These are phyloP conservation scores for Aspergillus olivimuriae DNA, from an alignment of 495 filamentous ascomycete genomes.

Conservation along the genomic window DNA sequence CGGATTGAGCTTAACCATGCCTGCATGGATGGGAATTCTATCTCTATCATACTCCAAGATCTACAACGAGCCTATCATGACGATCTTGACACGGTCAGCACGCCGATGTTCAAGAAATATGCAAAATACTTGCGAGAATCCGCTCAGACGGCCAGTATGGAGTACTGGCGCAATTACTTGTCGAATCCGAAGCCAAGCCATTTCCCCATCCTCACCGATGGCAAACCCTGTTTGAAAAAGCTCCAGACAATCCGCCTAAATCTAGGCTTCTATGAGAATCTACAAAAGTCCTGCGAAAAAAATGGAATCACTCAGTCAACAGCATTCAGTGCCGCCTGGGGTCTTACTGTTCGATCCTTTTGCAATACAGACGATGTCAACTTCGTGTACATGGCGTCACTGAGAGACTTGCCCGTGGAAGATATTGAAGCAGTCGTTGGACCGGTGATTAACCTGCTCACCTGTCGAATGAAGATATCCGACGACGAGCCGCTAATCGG, in stretches of 20 bases:
- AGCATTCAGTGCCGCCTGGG: slow-evolving; percentile 49
- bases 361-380: slow-evolving; percentile 44
- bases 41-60: slow-evolving; percentile 42
- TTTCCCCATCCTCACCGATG: slow-evolving; percentile 43
- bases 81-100: slow-evolving; percentile 23
- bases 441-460: slow-evolving; percentile 48
- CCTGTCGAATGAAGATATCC: slow-evolving; percentile 41
- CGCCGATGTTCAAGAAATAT: slow-evolving; percentile 50
- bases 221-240: slow-evolving; percentile 11
- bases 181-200: slow-evolving; percentile 41
- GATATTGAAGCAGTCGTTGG: slow-evolving; percentile 44
- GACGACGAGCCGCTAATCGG: slow-evolving; percentile 18
- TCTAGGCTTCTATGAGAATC: slow-evolving; percentile 18
- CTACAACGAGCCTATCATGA: slow-evolving; percentile 43
- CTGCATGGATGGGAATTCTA: slow-evolving; percentile 44
- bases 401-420: slow-evolving; percentile 42
- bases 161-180: slow-evolving; percentile 51
- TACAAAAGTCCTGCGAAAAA: slow-evolving; percentile 41
- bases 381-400: slow-evolving; percentile 48
- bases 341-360: slow-evolving; percentile 43
- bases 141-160: slow-evolving; percentile 31
- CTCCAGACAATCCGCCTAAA: slow-evolving; percentile 32
- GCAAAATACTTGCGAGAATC: slow-evolving; percentile 38
- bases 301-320: slow-evolving; percentile 45
- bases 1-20: slow-evolving; percentile 53